Conservation (phyloP, 192 early-diverging fungal species). For the Coemansia sp. region DNA sequence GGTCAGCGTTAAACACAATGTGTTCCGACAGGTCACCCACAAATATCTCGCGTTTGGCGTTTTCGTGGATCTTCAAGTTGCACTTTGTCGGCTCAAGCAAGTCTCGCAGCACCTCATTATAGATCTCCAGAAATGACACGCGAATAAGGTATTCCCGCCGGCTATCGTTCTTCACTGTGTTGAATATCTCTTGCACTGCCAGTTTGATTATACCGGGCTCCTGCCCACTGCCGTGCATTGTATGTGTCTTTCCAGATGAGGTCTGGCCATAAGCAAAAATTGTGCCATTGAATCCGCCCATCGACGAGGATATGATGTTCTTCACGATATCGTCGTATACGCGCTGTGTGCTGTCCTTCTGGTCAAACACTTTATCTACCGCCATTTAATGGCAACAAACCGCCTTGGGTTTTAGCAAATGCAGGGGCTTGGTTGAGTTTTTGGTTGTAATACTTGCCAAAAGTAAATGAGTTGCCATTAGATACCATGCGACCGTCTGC, state of each 20-base stretch:
- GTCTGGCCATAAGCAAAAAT: constrained; percentile 99
- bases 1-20: constrained; percentile 55
- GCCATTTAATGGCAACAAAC: neutral
- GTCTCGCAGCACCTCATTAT: constrained; percentile 92
- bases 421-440: neutral
- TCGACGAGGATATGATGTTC: constrained; percentile 62
- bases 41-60: constrained; percentile 62
- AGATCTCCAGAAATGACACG: constrained; percentile 98
- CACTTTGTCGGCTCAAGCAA: constrained; percentile 77
- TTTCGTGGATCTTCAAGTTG: constrained; percentile 88
- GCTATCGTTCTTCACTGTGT: constrained; percentile 33
- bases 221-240: constrained; percentile 62
- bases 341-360: constrained; percentile 28
- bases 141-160: constrained; percentile 84
- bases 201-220: constrained; percentile 69
- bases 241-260: constrained; percentile 87
- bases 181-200: constrained; percentile 66
- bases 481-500: constrained; percentile 24
- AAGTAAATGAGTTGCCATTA: constrained; percentile 51
- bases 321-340: constrained; percentile 56
- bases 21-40: constrained; percentile 65
- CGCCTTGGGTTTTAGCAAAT: too few relatives aligned
- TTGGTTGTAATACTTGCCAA: constrained; percentile 27
- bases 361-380: constrained; percentile 55
- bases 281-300: constrained; percentile 95